Evolutionary conservation across 371 early-diverging fungal genomes (phyloP).

Genomic region (Mucor ambiguus): DNA sequence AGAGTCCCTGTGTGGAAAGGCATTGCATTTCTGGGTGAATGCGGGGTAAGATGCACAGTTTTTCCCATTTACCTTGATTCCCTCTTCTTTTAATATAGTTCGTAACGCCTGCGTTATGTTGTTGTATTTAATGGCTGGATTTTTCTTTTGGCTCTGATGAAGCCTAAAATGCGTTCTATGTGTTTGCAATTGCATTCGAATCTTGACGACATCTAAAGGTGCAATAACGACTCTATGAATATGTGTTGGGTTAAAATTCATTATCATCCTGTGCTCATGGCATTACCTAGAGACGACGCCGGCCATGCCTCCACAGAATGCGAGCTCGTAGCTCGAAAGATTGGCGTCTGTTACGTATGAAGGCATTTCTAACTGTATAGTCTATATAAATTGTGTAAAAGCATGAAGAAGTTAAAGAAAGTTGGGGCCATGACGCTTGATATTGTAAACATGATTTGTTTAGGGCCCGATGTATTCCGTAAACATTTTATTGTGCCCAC

Average conservation of each 20-base stretch:
- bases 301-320: conserved; percentile 70
- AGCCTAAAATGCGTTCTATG: conserved; percentile 32
- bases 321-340: conserved; percentile 58
- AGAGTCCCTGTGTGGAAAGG: conserved; percentile 66
- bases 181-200: conserved; percentile 73
- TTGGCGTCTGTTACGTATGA: conserved; percentile 50
- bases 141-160: neutral
- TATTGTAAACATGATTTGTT: conserved; percentile 2
- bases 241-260: neutral
- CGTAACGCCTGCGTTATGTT: conserved; percentile 56
- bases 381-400: neutral
- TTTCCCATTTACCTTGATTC: conserved; percentile 53
- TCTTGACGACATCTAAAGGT: conserved; percentile 94
- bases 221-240: conserved; percentile 67
- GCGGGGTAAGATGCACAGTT: neutral
- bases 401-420: neutral
- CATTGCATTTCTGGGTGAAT: neutral
- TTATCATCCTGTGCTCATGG: neutral
- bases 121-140: conserved; percentile 51
- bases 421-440: neutral
- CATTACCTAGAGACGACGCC: conserved; percentile 65
- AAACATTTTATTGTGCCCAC: neutral
- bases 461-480: conserved; percentile 2
- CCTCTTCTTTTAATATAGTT: conserved; percentile 74
- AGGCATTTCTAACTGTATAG: conserved; percentile 29